Conservation (phyloP, 768 basidiomycete genomes). For the Ephemerocybe angulata region DNA sequence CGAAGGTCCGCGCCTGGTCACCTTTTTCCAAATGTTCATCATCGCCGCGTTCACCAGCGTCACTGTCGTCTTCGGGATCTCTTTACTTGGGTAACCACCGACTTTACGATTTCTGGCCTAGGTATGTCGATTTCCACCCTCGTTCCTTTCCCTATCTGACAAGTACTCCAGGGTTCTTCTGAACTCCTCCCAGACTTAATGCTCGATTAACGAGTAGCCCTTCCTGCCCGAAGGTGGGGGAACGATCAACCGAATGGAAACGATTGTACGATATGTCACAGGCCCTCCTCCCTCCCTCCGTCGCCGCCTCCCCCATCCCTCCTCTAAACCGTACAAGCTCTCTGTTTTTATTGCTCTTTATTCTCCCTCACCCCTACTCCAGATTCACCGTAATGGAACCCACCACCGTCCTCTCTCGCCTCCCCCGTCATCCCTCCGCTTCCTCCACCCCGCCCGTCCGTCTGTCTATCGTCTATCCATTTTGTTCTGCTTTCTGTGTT, state of each 20-base stretch:
- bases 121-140: neutral
- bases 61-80: conserved; percentile 4
- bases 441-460: neutral
- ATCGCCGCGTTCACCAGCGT: neutral
- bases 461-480: neutral
- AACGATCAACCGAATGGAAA: neutral
- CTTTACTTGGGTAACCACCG: neutral
- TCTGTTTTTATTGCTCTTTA: neutral
- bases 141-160: too few relatives aligned
- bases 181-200: neutral
- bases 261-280: neutral
- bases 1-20: neutral
- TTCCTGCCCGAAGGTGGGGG: neutral
- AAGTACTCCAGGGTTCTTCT: too few relatives aligned
- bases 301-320: too few relatives aligned
- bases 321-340: neutral
- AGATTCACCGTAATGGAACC: neutral
- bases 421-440: neutral
- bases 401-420: neutral
- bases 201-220: neutral
- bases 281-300: neutral
- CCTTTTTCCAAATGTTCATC: neutral
- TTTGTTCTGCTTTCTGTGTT: neutral
- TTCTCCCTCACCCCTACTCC: neutral
- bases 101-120: neutral